These are phyloP conservation scores for Cryptococcus neoformans DNA, from an alignment of 1,284 basidiomycete genomes.

Conservation along the genomic window DNA sequence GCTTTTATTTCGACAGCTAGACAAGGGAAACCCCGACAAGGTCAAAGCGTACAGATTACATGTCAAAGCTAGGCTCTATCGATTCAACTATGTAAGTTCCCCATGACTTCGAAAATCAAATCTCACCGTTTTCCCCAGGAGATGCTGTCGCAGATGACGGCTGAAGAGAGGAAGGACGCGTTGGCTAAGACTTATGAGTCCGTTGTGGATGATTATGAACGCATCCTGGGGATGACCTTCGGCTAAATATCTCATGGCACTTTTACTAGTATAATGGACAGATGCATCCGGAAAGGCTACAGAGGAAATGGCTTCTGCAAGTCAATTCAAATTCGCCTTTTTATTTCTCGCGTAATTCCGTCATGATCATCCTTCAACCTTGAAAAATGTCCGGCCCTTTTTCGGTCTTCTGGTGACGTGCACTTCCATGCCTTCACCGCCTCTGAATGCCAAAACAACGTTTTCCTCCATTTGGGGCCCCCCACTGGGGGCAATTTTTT, in stretches of 20 bases:
- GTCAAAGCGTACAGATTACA: slow-evolving; percentile 66
- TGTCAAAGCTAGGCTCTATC: slow-evolving; percentile 88
- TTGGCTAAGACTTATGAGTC: slow-evolving; percentile 90
- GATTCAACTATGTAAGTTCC: slow-evolving; percentile 82
- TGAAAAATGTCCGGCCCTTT: slow-evolving; percentile 67
- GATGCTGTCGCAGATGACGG: slow-evolving; percentile 77
- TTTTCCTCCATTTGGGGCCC: slow-evolving; percentile 57
- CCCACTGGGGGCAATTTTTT: slow-evolving; percentile 55
- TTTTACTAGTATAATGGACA: not conserved
- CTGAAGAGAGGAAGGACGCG: slow-evolving; percentile 79
- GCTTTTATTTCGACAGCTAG: slow-evolving; percentile 73
- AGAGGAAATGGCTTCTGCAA: not conserved
- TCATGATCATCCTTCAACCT: slow-evolving; percentile 61
- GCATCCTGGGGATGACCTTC: slow-evolving; percentile 62
- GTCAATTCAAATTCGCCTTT: not conserved
- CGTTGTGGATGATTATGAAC: slow-evolving; percentile 79
- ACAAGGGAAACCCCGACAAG: slow-evolving; percentile 59
- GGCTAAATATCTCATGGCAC: slow-evolving; percentile 1
- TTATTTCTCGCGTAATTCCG: not conserved
- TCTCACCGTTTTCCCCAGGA: slow-evolving; percentile 58
- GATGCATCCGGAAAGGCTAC: slow-evolving; percentile 2
- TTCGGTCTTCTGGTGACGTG: slow-evolving; percentile 80
- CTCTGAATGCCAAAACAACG: slow-evolving; percentile 77
- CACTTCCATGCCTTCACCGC: slow-evolving; percentile 65
- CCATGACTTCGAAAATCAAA: not conserved